These are phyloP conservation scores for Populus trichocarpa DNA, from an alignment of 441 rosid genomes.

Conservation along the genomic window DNA sequence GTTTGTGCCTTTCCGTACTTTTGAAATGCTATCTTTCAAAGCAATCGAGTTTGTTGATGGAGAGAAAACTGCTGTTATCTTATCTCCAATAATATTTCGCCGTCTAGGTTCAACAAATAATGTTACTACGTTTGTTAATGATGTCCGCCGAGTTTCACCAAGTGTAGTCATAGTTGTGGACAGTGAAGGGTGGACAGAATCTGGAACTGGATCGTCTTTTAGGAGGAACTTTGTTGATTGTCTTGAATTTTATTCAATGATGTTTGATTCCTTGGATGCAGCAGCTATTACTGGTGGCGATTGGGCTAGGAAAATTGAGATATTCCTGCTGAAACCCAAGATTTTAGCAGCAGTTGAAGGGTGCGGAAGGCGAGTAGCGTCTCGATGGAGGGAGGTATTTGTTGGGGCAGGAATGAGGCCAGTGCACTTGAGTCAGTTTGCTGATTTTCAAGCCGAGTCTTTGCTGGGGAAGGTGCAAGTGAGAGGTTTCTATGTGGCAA, in stretches of 20 bases:
- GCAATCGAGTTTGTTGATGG: constrained; percentile 67
- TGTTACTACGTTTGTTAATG: constrained; percentile 43
- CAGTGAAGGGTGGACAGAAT: constrained; percentile 63
- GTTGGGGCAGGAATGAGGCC: constrained; percentile 74
- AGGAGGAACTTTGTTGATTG: constrained; percentile 62
- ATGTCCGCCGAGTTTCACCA: constrained; percentile 53
- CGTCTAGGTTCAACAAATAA: constrained; percentile 40
- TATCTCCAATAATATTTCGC: constrained; percentile 66
- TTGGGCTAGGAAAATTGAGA: constrained; percentile 69
- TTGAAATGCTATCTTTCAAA: constrained; percentile 72
- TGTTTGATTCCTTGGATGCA: constrained; percentile 83
- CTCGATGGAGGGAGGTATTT: constrained; percentile 72
- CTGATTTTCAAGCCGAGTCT: constrained; percentile 74
- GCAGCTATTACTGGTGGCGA: constrained; percentile 53
- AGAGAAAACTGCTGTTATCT: constrained; percentile 56
- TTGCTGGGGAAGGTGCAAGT: constrained; percentile 68
- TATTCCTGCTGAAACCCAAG: constrained; percentile 52
- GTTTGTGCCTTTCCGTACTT: constrained; percentile 58
- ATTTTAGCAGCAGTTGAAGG: constrained; percentile 56
- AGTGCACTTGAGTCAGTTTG: constrained; percentile 68
- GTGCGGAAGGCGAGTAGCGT: constrained; percentile 36
- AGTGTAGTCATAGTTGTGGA: constrained; percentile 66
- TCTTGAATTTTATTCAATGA: constrained; percentile 66
- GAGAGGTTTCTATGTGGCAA: constrained; percentile 87
- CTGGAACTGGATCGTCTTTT: constrained; percentile 42